These are phyloP conservation scores for Penicillium oxalicum DNA, from an alignment of 2,329 filamentous ascomycete species.

Conservation along the genomic window DNA sequence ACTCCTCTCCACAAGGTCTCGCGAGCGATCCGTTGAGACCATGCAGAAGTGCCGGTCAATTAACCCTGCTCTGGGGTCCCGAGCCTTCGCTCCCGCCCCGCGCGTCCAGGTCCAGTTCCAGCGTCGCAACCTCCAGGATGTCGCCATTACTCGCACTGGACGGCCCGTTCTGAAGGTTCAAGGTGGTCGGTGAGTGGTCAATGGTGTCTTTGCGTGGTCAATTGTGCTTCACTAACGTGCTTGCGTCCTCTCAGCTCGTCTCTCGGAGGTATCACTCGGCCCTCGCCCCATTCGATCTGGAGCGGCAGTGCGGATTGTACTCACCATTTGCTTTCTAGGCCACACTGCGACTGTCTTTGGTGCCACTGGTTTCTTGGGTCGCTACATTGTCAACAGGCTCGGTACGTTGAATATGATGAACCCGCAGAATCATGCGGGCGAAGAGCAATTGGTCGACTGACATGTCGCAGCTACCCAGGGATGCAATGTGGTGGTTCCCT, in stretches of 20 bases:
- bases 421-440: background rate
- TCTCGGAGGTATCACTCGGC: slow-evolving; percentile 63
- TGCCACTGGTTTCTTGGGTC: slow-evolving; percentile 88
- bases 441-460: slow-evolving; percentile 16
- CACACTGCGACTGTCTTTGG: slow-evolving; percentile 97
- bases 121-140: slow-evolving; percentile 62
- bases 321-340: slow-evolving; percentile 49
- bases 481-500: slow-evolving; percentile 90
- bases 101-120: slow-evolving; percentile 38
- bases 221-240: slow-evolving; percentile 19
- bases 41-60: slow-evolving; percentile 44
- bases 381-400: slow-evolving; percentile 95
- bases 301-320: slow-evolving; percentile 17
- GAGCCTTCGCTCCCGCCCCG: slow-evolving; percentile 32
- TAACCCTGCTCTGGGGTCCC: slow-evolving; percentile 37
- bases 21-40: slow-evolving; percentile 29
- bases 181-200: slow-evolving; percentile 70
- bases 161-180: slow-evolving; percentile 86
- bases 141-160: slow-evolving; percentile 89
- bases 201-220: slow-evolving; percentile 7
- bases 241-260: slow-evolving; percentile 56
- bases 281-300: slow-evolving; percentile 15
- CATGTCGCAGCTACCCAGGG: slow-evolving; percentile 68
- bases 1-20: slow-evolving; percentile 23
- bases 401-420: slow-evolving; percentile 47